phyloP scores from a whole-genome alignment of 2,329 filamentous ascomycete species.

The Paraphoma sp. region DNA sequence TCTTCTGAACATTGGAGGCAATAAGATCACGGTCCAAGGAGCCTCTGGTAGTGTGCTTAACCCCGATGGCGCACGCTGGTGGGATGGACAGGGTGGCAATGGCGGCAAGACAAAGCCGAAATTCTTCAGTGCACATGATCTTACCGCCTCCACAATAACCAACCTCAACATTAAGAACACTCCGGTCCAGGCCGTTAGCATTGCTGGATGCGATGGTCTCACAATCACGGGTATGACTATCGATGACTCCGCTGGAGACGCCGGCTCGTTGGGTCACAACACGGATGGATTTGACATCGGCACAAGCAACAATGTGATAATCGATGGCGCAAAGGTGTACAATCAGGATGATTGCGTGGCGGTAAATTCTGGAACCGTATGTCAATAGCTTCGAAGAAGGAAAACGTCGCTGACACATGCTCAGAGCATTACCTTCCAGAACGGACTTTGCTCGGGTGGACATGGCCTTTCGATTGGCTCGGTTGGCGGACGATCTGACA shows the following conservation, averaged over 20 bases:
- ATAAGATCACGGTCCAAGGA: conserved; percentile 65
- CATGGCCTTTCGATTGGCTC: conserved; percentile 66
- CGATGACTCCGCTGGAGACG: conserved; percentile 63
- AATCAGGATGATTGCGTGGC: conserved; percentile 68
- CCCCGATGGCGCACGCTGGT: conserved; percentile 62
- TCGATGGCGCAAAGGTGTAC: conserved; percentile 58
- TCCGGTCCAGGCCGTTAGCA: conserved; percentile 60
- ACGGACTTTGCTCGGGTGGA: conserved; percentile 58
- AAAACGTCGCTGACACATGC: conserved; percentile 1
- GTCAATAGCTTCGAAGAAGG: conserved; percentile 8
- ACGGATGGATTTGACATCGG: conserved; percentile 66
- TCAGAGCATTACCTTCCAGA: conserved; percentile 41
- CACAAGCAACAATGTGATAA: conserved; percentile 54
- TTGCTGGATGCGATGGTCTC: conserved; percentile 53
- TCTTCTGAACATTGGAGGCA: conserved; percentile 65
- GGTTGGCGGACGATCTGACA: conserved; percentile 61
- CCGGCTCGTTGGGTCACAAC: conserved; percentile 50
- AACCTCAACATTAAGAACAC: conserved; percentile 60
- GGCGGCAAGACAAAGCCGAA: conserved; percentile 54
- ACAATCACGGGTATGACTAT: conserved; percentile 60
- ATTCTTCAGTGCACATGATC: conserved; percentile 63
- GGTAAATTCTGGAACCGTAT: conserved; percentile 60
- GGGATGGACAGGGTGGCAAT: conserved; percentile 55
- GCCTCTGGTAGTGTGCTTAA: conserved; percentile 62
- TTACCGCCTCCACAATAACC: conserved; percentile 59